These are phyloP conservation scores for Lolium multiflorum DNA, from an alignment of 176 grass and related monocot species.

Conservation along the genomic window DNA sequence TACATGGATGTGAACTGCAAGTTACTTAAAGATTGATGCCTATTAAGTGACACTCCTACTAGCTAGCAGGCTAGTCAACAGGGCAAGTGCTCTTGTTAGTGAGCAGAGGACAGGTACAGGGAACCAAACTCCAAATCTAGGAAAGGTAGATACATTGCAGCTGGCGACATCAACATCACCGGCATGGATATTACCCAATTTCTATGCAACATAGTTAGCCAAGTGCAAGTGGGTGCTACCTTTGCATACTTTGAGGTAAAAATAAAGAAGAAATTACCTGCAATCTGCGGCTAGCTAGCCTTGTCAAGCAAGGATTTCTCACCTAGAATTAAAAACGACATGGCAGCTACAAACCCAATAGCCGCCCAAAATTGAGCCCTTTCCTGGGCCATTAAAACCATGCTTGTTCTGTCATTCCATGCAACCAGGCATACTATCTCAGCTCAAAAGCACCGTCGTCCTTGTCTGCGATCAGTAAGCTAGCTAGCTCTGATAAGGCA, in stretches of 20 bases:
- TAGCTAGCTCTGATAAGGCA: neutral
- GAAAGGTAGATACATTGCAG: conserved; percentile 10
- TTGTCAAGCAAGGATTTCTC: conserved; percentile 62
- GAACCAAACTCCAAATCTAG: conserved; percentile 38
- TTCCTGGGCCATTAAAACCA: conserved; percentile 48
- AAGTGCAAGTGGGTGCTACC: neutral
- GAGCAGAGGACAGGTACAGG: conserved; percentile 24
- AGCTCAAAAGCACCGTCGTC: neutral
- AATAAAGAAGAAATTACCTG: neutral
- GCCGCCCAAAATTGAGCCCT: neutral
- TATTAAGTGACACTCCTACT: neutral
- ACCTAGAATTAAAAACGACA: conserved; percentile 83
- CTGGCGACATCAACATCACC: neutral
- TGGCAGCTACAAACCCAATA: conserved; percentile 65
- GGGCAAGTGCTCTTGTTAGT: conserved; percentile 16
- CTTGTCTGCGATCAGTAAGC: neutral
- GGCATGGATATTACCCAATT: neutral
- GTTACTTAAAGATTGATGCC: conserved; percentile 40
- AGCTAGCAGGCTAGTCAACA: neutral
- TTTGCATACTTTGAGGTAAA: conserved; percentile 25
- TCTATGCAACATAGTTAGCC: conserved; percentile 15
- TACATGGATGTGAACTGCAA: conserved; percentile 39
- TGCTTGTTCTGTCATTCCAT: conserved; percentile 42
- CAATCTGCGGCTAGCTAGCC: conserved; percentile 24
- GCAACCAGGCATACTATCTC: conserved; percentile 21